Base-by-base conservation (phyloP, 495 filamentous ascomycete species). In the Hyaloscypha hepaticicola region DNA sequence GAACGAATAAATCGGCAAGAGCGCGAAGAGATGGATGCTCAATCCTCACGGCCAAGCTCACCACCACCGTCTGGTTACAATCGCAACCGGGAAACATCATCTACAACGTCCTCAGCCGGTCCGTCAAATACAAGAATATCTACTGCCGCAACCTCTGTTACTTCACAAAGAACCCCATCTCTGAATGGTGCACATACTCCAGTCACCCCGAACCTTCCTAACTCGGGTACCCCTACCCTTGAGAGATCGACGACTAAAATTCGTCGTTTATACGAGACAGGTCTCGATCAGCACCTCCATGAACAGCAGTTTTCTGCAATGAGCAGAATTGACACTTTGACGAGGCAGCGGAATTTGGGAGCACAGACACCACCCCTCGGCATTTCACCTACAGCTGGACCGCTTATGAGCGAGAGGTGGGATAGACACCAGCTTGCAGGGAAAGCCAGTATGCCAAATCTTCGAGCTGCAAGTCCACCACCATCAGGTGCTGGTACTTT, bases 71-170 rank as follows among this genome's bases (percentile, higher is more conserved):
- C 81, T 21, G 81, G 78, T 25, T 92, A 87, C 65, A 90, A 89
- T 63, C 84, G 82, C 58, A 90, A 94, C 64, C 81, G 94, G 8
- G 91, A 91, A 63, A 98, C 95, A 0, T 85, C 84, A 12, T 97
- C 94, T 5, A 97, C 95, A 0, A 94, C 90, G 0, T 90, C 88
- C 24, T 97, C 93, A 1, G 59, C 21, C 33, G 86, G 81, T 1
- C 85, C 86, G 24, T 85, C 84, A 5, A 80, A 87, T 58, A 84
- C 84, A 26, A 87, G 91, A 14, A 86, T 83, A 16, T 97, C 95
- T 1, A 97, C 95, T 21, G 93, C 92, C 45, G 95, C 93, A 5
- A 98, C 94, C 5, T 99, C 95, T 0, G 80, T 96, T 60, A 86
- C 88, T n/a, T 97, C 93, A 16, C 87, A 91, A 60, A 80, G 79